Percentiles rank a stretch among this genome's conserved stretches.
phyloP scores from a whole-genome alignment of 1,139 yeast genomes.

The Kodamaea derodonti region DNA sequence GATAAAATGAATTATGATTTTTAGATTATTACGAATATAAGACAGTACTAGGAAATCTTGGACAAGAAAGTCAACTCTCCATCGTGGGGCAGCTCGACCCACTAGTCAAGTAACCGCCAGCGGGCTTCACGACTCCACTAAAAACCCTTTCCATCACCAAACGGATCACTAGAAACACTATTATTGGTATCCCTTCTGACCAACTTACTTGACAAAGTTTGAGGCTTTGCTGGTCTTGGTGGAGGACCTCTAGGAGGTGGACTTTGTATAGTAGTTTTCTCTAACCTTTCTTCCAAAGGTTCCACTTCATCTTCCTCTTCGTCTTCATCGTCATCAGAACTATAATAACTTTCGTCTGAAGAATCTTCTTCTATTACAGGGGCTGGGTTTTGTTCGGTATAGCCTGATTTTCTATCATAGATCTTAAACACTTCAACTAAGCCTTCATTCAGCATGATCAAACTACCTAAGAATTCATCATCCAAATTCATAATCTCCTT shows the following conservation, averaged over 20 bases:
- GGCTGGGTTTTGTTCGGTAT: slow-evolving; percentile 33
- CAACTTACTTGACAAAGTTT: slow-evolving; percentile 13
- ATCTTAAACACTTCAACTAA: slow-evolving; percentile 67
- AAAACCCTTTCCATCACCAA: no score
- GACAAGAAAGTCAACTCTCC: no score
- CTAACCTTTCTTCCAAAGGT: slow-evolving; percentile 4
- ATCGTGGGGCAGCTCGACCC: no score
- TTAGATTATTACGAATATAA: no score
- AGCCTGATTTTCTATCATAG: slow-evolving; percentile 53
- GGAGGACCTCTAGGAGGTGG: slow-evolving; percentile 28
- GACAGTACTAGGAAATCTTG: no score
- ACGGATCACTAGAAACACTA: slow-evolving; percentile 54
- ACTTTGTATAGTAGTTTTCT: slow-evolving; percentile 9
- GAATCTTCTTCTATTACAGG: slow-evolving; percentile 28
- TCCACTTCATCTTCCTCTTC: slow-evolving; percentile 30
- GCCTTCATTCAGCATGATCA: slow-evolving; percentile 86
- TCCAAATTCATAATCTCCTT: slow-evolving; percentile 35
- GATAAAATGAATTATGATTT: no score
- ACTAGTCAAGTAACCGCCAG: no score
- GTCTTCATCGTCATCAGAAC: slow-evolving; percentile 40
- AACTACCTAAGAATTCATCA: slow-evolving; percentile 81
- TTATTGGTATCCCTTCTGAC: slow-evolving; percentile 23
- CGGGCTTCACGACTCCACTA: no score
- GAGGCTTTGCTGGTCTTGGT: slow-evolving; percentile 30
- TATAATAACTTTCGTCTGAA: slow-evolving; percentile 38